Percentiles rank a stretch among this genome's conserved stretches.
Evolutionary conservation across 106 monocot genomes (phyloP).

Genomic region (Gastrodia elata): DNA sequence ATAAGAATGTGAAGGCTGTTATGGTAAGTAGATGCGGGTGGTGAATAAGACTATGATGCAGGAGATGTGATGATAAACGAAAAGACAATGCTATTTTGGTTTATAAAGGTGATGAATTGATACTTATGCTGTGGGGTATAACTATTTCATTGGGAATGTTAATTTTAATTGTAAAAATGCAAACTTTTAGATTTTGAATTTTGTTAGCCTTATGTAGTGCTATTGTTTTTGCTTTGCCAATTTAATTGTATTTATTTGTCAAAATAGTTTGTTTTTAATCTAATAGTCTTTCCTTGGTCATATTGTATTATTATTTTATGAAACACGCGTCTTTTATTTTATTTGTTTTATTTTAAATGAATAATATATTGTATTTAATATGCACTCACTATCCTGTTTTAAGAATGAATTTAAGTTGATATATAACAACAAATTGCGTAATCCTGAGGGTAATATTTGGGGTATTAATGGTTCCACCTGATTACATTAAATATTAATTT

Average conservation of each 20-base stretch:
- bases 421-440: too few species aligned
- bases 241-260: not conserved
- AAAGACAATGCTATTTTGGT: not conserved
- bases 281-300: not conserved
- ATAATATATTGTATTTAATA: too few species aligned
- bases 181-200: not conserved
- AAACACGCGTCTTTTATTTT: too few species aligned
- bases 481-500: too few species aligned
- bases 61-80: too few species aligned
- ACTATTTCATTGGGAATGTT: not conserved
- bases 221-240: not conserved
- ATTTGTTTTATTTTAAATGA: too few species aligned
- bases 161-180: not conserved
- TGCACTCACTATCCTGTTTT: too few species aligned
- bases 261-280: not conserved
- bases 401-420: too few species aligned
- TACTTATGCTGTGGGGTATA: not conserved
- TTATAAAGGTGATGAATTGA: not conserved
- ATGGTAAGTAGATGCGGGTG: too few species aligned
- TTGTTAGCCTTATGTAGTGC: not conserved
- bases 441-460: too few species aligned
- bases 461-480: too few species aligned
- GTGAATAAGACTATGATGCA: not conserved
- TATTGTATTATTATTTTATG: not conserved
- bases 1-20: not conserved